Percentiles rank a stretch among this genome's conserved stretches.
phyloP scores from a whole-genome alignment of 805 yeast genomes.

The Wickerhamiella galacta region DNA sequence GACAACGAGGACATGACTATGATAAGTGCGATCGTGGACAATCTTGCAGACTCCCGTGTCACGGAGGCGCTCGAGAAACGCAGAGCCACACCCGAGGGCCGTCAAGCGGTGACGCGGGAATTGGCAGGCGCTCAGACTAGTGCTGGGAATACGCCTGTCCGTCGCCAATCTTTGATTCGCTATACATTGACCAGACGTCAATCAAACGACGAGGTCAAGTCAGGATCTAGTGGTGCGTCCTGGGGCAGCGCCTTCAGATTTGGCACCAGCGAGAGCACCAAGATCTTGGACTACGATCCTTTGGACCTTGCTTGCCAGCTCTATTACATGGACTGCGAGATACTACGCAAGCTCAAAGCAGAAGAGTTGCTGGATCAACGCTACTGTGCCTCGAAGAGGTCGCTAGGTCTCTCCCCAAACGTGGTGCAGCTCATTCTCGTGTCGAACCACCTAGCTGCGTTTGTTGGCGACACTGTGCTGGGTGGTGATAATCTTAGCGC shows the following conservation, averaged over 20 bases:
- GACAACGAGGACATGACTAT: constrained; percentile 49
- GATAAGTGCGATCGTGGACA: too few relatives aligned
- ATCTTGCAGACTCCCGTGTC: too few relatives aligned
- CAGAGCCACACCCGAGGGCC: too few relatives aligned
- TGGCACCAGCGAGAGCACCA: constrained; percentile 1
- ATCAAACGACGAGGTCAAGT: too few relatives aligned
- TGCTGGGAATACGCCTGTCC: too few relatives aligned
- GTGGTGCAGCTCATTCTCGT: constrained; percentile 17
- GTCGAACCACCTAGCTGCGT: constrained; percentile 22
- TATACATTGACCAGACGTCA: too few relatives aligned
- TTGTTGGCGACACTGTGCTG: constrained; percentile 23
- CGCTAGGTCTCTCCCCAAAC: constrained; percentile 20
- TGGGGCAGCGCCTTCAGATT: constrained; percentile 4
- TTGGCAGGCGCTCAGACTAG: too few relatives aligned
- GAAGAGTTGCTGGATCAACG: constrained; percentile 22
- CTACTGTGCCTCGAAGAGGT: constrained; percentile 18
- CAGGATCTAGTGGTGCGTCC: too few relatives aligned
- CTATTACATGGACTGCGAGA: constrained; percentile 20
- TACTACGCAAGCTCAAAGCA: constrained; percentile 17
- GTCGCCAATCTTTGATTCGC: too few relatives aligned
- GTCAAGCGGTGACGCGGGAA: too few relatives aligned
- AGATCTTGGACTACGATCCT: constrained; percentile 18
- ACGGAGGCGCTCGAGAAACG: too few relatives aligned
- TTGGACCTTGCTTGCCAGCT: constrained; percentile 22
- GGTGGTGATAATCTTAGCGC: constrained; percentile 14